Conservation (phyloP, 2,329 filamentous ascomycete species). For the Didymella sp. region DNA sequence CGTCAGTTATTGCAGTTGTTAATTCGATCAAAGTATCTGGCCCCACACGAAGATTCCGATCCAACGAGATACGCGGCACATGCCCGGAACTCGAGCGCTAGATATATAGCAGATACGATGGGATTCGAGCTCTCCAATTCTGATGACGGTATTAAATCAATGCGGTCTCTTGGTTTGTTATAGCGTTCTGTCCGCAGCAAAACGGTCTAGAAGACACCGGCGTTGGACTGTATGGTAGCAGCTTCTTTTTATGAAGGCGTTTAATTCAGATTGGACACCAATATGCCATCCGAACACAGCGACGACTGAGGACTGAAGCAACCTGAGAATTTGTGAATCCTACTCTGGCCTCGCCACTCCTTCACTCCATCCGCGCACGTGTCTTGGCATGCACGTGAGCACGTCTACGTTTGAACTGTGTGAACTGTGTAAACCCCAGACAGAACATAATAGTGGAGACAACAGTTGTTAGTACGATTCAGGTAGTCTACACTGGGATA, state of each 20-base stretch:
- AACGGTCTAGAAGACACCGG: conserved; percentile 30
- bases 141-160: conserved; percentile 13
- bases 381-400: conserved; percentile 12
- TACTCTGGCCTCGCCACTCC: background rate
- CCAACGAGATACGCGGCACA: background rate
- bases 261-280: conserved; percentile 17
- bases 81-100: background rate
- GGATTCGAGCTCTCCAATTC: background rate
- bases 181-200: conserved; percentile 42
- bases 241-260: conserved; percentile 32
- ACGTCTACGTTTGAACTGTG: too few relatives aligned
- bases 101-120: conserved; percentile 7
- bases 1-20: conserved; percentile 20
- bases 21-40: conserved; percentile 1
- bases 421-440: background rate
- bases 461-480: conserved; percentile 1
- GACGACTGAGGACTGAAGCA: background rate
- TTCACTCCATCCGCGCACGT: background rate
- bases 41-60: background rate
- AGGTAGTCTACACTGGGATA: conserved; percentile 2
- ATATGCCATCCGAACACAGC: background rate
- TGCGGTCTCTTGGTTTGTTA: conserved; percentile 31
- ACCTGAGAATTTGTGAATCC: background rate
- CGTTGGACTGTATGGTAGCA: conserved; percentile 31
- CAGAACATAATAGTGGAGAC: conserved; percentile 10